Percentiles rank a stretch among this genome's conserved stretches.
Evolutionary conservation across 257 asterid species (phyloP).

Genomic region (Lithospermum erythrorhizon): DNA sequence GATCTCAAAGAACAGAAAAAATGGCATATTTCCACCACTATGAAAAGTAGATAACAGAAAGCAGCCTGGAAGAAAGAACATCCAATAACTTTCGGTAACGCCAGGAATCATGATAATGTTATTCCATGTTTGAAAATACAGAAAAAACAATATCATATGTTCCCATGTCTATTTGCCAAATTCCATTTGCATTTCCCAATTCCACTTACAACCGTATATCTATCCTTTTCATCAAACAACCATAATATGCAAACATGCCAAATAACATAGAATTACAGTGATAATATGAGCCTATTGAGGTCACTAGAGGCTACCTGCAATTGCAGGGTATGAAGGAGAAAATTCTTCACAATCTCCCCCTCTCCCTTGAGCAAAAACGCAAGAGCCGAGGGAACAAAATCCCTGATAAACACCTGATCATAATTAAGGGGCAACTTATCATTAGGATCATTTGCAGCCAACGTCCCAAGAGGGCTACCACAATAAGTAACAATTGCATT

Average conservation of each 20-base stretch:
- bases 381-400: conserved; percentile 80
- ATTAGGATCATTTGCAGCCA: conserved; percentile 85
- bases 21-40: background rate
- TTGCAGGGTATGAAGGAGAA: conserved; percentile 86
- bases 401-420: conserved; percentile 91
- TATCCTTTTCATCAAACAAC: background rate
- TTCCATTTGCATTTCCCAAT: background rate
- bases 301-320: conserved; percentile 46
- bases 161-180: background rate
- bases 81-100: background rate
- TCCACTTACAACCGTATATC: background rate
- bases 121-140: no score
- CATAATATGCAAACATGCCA: background rate
- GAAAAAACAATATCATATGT: background rate
- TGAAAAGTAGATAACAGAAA: no score
- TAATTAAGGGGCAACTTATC: conserved; percentile 72
- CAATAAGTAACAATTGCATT: conserved; percentile 65
- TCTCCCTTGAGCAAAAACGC: conserved; percentile 93
- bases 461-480: conserved; percentile 79
- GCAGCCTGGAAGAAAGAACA: background rate
- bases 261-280: background rate
- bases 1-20: background rate
- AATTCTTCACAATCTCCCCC: conserved; percentile 70
- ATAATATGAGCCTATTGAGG: no score
- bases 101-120: no score